Conservation (phyloP, 2,329 filamentous ascomycete genomes). For the Colletotrichum theobromicola region DNA sequence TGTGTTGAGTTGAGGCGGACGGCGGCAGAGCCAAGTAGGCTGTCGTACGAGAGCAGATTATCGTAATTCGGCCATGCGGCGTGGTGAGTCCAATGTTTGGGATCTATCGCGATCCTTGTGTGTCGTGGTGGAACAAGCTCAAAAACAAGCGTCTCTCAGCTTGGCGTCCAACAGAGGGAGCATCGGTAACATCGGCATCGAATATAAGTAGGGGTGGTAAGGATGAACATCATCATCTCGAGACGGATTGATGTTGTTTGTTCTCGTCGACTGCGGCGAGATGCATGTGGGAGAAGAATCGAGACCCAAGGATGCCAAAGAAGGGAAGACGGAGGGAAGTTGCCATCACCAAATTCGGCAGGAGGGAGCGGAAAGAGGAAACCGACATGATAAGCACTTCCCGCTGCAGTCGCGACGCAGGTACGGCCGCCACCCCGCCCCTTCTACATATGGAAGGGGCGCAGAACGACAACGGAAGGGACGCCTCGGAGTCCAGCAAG, state of each 20-base stretch:
- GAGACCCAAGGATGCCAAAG: not conserved
- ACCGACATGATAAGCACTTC: not conserved
- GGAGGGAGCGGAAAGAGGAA: not conserved
- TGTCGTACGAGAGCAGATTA: not conserved
- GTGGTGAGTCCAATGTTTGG: conserved; percentile 18
- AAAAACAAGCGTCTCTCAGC: not conserved
- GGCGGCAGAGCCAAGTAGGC: not conserved
- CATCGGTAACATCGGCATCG: not conserved
- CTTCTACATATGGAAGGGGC: not conserved
- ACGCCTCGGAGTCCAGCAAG: not conserved
- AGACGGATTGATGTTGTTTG: not conserved
- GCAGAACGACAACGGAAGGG: not conserved
- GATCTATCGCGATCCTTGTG: conserved; percentile 4
- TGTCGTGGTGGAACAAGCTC: not conserved
- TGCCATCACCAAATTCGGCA: not conserved
- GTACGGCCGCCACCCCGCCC: not conserved
- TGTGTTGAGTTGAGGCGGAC: not conserved
- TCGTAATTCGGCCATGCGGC: not conserved
- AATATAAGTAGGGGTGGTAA: not conserved
- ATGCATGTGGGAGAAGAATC: not conserved
- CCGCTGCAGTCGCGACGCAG: not conserved
- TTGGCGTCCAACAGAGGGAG: not conserved
- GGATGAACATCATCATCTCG: not conserved
- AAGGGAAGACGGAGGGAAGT: not conserved
- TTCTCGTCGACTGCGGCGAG: not conserved